A percentile compares a stretch with the other conserved stretches of the same genome.
Evolutionary conservation across 495 filamentous ascomycete species (phyloP).

Genomic region (Astrothelium macrocarpum): DNA sequence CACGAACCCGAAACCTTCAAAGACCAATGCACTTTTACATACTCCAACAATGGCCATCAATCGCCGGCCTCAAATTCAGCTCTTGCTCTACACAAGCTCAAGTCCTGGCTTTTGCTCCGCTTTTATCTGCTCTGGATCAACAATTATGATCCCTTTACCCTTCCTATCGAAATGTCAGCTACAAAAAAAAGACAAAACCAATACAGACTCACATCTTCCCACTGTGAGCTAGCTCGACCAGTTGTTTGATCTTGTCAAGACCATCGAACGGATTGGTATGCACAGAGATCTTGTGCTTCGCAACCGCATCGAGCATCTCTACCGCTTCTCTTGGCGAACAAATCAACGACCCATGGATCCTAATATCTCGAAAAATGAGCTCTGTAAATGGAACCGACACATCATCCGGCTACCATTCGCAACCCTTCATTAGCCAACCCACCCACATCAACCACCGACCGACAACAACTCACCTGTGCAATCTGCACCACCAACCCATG

Average conservation of each 20-base stretch:
- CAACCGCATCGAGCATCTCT: slow-evolving; percentile 44
- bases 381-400: slow-evolving; percentile 44
- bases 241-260: slow-evolving; percentile 40
- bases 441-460: neutral
- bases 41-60: neutral
- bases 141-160: slow-evolving; percentile 46
- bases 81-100: neutral
- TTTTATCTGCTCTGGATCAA: slow-evolving; percentile 33
- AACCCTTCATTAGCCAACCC: neutral
- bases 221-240: slow-evolving; percentile 38
- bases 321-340: slow-evolving; percentile 38
- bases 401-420: slow-evolving; percentile 27
- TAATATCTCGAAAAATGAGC: slow-evolving; percentile 46
- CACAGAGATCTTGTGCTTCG: slow-evolving; percentile 41
- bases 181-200: neutral
- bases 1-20: too few species aligned
- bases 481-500: slow-evolving; percentile 48
- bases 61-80: neutral
- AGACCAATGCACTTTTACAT: too few species aligned
- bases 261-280: slow-evolving; percentile 45
- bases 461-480: slow-evolving; percentile 34
- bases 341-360: slow-evolving; percentile 40
- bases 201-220: slow-evolving; percentile 34
- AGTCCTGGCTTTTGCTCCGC: slow-evolving; percentile 20
- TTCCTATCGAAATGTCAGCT: slow-evolving; percentile 6